phyloP scores from a whole-genome alignment of 495 filamentous ascomycete species.

The Cenococcum geophilum region DNA sequence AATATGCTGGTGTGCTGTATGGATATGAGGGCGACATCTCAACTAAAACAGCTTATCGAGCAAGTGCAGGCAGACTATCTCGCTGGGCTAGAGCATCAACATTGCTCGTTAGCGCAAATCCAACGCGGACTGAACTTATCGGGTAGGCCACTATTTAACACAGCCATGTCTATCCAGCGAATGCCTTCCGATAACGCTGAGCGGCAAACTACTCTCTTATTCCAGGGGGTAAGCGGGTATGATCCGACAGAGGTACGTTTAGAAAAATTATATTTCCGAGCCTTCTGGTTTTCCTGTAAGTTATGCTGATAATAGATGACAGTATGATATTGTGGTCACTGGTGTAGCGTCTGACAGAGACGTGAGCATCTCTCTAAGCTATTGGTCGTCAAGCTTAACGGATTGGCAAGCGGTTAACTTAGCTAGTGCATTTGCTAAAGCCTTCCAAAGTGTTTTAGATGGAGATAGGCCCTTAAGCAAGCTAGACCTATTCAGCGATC shows the following conservation, averaged over 20 bases:
- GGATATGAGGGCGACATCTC: background rate
- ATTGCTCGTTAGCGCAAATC: slow-evolving; percentile 29
- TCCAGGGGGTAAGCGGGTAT: too few species aligned
- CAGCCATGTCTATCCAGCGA: slow-evolving; percentile 23
- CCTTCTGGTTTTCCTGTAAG: too few species aligned
- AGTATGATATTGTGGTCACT: too few species aligned
- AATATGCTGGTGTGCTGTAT: slow-evolving; percentile 38
- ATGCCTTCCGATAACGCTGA: too few species aligned
- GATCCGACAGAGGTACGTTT: too few species aligned
- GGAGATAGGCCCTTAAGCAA: slow-evolving; percentile 21
- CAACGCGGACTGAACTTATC: slow-evolving; percentile 28
- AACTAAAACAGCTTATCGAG: slow-evolving; percentile 19
- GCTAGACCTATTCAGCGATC: slow-evolving; percentile 21
- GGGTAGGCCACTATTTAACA: slow-evolving; percentile 31
- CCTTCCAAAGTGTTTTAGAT: slow-evolving; percentile 6
- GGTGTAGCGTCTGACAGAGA: slow-evolving; percentile 9
- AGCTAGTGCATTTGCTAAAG: too few species aligned
- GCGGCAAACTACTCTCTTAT: too few species aligned
- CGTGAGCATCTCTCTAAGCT: too few species aligned
- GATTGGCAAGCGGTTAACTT: too few species aligned
- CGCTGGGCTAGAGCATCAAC: slow-evolving; percentile 28
- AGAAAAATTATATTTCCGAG: too few species aligned
- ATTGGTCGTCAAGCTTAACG: too few species aligned
- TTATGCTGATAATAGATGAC: too few species aligned
- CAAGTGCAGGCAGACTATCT: slow-evolving; percentile 28